Evolutionary conservation across 2,329 filamentous ascomycete species (phyloP), one percentile per base, ranked within the genome.

Genomic region (Colletotrichum higginsianum): DNA sequence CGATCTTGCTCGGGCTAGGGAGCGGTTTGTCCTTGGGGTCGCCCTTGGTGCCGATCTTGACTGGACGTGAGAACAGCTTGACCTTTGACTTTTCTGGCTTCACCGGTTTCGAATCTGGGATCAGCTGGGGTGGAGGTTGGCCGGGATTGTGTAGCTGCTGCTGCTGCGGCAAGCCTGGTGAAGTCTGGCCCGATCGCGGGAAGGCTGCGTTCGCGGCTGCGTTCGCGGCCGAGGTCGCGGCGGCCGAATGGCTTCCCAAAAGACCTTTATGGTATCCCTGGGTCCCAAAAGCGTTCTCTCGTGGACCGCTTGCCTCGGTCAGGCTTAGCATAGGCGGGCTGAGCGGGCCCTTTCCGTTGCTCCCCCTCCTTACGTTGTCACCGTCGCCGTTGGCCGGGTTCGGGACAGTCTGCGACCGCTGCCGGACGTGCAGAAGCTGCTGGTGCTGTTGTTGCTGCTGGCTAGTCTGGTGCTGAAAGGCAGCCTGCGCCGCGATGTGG

Each of bases 401-500:
- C 7, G 93, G 91, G 11, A 93, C 90, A 0, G 93, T 94, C 79
- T 93, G 91, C 16, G 93, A 95, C 63, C 93, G 89, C 79, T 94
- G 93, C 23, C 93, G 86, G 70, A 80, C 84, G 76, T 88, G 87
- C 12, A 75, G 88, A 84, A 94, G 91, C 42, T 67, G 68, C 57
- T 58, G 67, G 16, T 75, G 74, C 9, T 75, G 35, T 38, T 38
- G 35, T 38, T 38, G 35, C 35, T 38, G 74, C 11, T 76, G 75
- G 21, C 81, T 80, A 53, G 85, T 84, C 77, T 89, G 86, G 77
- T 91, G 88, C 44, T 89, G 89, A 77, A 93, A 90, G 66, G 93
- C 93, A 12, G 93, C 91, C 81, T 95, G 93, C 21, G 93, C 93
- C 49, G 93, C 93, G 74, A 95, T 94, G 80, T 94, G 92, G 80